Base-by-base conservation (phyloP, 768 basidiomycete genomes). In the Pulveroboletus sp. region DNA sequence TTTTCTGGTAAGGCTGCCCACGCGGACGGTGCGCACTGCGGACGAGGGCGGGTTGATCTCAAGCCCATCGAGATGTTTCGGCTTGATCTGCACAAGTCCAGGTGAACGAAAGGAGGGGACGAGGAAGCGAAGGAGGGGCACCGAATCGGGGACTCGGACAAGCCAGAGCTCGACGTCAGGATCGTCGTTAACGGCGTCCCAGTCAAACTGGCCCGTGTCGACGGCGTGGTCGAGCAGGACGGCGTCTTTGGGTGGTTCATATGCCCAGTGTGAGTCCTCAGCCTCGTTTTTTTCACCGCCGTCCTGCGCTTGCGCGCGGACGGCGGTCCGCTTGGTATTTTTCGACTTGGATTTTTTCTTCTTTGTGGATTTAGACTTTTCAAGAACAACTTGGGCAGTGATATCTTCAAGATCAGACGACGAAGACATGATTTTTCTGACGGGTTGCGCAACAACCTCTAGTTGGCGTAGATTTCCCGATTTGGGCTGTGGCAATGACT, bases 101-200 rank as follows among this genome's bases (percentile, higher is more conserved):
- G 43, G 37, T 7, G 11, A 29, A 24, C 16, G 16, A 35, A 36
- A n/a, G 11, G 19, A 5, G 6, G 14, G 7, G 24, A 27, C 16
- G 31, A 30, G 12, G 24, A n/a, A 19, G 42, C 20, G 30, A 17
- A 37, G 20, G n/a, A 23, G 19, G 71, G 84, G 51, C 61, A 89
- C 87, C 32, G 75, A 75, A 12, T 83, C 79, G 20, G 87, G 87
- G 14, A 81, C 77, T 11, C 87, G 78, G 30, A 89, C 76, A 12
- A 88, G 67, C 79, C 86, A 89, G 9, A 90, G 57, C 56, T 90
- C 86, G 10, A 80, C 58, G 50, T 88, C 78, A 0, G 71, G 64
- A 23, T 83, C 74, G 43, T 77, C 66, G 11, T 78, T 72, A 5
- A 90, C 52, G 6, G 70, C 66, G 49, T 85, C 83, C 85, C 85